Evolutionary conservation across 2,329 filamentous ascomycete genomes (phyloP).

Genomic region (Pseudogymnoascus sp.): DNA sequence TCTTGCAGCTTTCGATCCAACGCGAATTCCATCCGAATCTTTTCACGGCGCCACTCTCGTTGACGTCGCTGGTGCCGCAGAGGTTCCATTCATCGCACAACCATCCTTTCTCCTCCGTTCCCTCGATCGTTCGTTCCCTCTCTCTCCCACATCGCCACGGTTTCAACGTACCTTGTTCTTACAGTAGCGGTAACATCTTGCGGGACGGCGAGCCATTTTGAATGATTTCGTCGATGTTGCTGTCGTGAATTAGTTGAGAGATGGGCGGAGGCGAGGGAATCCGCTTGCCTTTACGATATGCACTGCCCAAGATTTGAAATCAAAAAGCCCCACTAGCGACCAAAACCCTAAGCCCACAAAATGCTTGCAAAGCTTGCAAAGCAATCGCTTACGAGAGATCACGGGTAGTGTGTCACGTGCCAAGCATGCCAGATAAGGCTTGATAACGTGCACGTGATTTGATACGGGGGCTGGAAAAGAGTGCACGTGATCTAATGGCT

Average conservation of each 20-base stretch:
- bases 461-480: not conserved
- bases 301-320: slow-evolving; percentile 24
- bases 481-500: not conserved
- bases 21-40: not conserved
- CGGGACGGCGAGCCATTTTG: slow-evolving; percentile 99
- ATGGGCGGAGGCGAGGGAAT: slow-evolving; percentile 5
- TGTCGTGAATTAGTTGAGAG: slow-evolving; percentile 7
- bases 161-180: slow-evolving; percentile 90
- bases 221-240: slow-evolving; percentile 46
- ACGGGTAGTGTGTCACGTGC: not conserved
- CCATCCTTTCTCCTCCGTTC: not conserved
- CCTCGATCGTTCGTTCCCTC: not conserved
- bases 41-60: not conserved
- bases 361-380: slow-evolving; percentile 7
- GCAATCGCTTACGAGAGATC: slow-evolving; percentile 9
- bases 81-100: not conserved
- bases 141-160: not conserved
- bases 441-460: not conserved
- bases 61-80: not conserved
- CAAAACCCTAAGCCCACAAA: slow-evolving; percentile 8
- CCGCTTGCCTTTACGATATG: slow-evolving; percentile 8
- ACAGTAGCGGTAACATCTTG: slow-evolving; percentile 99
- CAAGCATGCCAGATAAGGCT: not conserved
- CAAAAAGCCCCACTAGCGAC: slow-evolving; percentile 6
- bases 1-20: not conserved